Percentiles rank a stretch among this genome's conserved stretches.
These are phyloP conservation scores for Irineochytrium annulatum DNA, from an alignment of 192 early-diverging fungal species.

Conservation along the genomic window DNA sequence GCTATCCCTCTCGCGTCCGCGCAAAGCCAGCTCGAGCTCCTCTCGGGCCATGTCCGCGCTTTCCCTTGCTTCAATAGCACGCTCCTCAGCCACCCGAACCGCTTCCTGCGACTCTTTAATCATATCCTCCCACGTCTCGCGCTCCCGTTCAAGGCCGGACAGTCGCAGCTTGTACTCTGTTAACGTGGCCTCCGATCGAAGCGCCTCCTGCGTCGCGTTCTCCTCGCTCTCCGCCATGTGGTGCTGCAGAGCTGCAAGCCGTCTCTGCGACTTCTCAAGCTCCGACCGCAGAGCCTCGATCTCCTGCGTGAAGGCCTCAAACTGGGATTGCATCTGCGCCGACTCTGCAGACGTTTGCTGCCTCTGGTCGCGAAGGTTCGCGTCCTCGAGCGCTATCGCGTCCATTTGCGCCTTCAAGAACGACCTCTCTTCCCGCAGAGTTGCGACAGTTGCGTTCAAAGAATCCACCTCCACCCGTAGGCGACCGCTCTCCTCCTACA, in stretches of 20 bases:
- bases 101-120: slow-evolving; percentile 50
- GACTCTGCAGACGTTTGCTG: not conserved
- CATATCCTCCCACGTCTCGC: slow-evolving; percentile 62
- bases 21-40: slow-evolving; percentile 41
- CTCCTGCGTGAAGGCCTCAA: slow-evolving; percentile 16
- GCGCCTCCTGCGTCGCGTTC: slow-evolving; percentile 51
- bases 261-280: slow-evolving; percentile 39
- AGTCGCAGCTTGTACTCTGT: slow-evolving; percentile 52
- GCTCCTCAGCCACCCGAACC: slow-evolving; percentile 37
- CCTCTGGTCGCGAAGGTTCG: not conserved
- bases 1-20: slow-evolving; percentile 54
- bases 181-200: slow-evolving; percentile 48
- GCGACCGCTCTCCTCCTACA: slow-evolving; percentile 20
- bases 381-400: not conserved
- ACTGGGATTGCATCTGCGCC: not conserved
- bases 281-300: slow-evolving; percentile 39
- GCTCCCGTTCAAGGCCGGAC: slow-evolving; percentile 54
- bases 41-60: slow-evolving; percentile 40
- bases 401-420: slow-evolving; percentile 16
- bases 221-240: slow-evolving; percentile 63
- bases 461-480: slow-evolving; percentile 16
- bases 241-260: slow-evolving; percentile 54
- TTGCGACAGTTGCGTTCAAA: slow-evolving; percentile 5
- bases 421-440: slow-evolving; percentile 15
- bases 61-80: slow-evolving; percentile 45